A percentile compares a stretch with the other conserved stretches of the same genome.
Conservation (phyloP, 495 filamentous ascomycete species). For the Mytilinidion resinicola region DNA sequence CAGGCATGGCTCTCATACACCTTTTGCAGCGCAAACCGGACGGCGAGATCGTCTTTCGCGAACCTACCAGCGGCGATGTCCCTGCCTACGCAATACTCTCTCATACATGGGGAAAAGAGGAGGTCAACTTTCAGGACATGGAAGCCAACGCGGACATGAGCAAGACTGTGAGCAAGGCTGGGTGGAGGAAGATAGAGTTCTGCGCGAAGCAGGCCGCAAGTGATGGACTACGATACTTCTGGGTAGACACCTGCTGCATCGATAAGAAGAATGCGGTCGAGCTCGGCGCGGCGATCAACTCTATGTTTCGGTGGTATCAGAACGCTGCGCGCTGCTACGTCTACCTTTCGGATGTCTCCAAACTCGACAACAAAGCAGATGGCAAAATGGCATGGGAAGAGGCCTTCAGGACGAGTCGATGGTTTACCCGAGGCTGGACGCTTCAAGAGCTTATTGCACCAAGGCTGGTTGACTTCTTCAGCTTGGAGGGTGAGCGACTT, state of each 20-base stretch:
- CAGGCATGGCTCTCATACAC: background rate
- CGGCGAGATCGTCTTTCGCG: conserved; percentile 7
- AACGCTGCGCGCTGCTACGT: no score
- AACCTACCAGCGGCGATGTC: background rate
- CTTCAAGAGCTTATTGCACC: no score
- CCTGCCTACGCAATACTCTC: conserved; percentile 5
- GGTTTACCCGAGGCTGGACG: no score
- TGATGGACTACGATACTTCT: no score
- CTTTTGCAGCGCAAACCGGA: conserved; percentile 6
- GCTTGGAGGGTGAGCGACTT: conserved; percentile 14
- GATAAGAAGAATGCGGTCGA: no score
- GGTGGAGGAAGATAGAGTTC: conserved; percentile 2
- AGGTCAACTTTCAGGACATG: conserved; percentile 6
- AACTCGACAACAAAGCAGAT: background rate
- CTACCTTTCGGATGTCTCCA: no score
- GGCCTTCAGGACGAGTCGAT: conserved; percentile 10
- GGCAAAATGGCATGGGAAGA: conserved; percentile 7
- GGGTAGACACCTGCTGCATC: no score
- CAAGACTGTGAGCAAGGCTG: conserved; percentile 8
- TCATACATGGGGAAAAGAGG: conserved; percentile 1
- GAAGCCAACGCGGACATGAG: background rate
- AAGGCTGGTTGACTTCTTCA: conserved; percentile 23
- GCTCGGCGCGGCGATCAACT: no score
- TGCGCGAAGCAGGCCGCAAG: background rate
- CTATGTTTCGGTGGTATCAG: no score